A percentile compares a stretch with the other conserved stretches of the same genome.
Evolutionary conservation across 202 grass and related monocot species (phyloP).

Genomic region (Musa balbisiana): DNA sequence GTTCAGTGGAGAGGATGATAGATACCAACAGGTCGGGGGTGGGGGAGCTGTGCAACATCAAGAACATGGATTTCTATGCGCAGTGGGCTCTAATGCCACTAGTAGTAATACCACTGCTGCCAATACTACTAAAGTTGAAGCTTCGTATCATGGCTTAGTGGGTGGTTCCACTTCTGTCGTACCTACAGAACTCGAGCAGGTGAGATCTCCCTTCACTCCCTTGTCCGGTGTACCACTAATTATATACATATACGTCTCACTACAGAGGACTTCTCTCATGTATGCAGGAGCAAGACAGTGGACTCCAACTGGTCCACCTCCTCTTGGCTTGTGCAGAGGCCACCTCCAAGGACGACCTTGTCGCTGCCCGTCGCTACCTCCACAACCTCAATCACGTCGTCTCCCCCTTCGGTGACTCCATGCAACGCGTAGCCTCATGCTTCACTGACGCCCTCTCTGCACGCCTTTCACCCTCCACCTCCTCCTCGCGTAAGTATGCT

Average conservation of each 20-base stretch:
- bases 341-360: slow-evolving; percentile 53
- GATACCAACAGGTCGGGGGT: background rate
- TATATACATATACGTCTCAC: no score
- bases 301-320: slow-evolving; percentile 57
- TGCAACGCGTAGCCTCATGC: slow-evolving; percentile 66
- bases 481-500: background rate
- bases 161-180: background rate
- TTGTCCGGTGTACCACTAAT: no score
- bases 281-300: slow-evolving; percentile 57
- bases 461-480: slow-evolving; percentile 21
- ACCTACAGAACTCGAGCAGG: background rate
- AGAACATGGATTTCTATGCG: background rate
- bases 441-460: slow-evolving; percentile 55
- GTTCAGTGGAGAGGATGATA: slow-evolving; percentile 1
- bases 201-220: background rate
- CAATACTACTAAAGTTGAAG: background rate
- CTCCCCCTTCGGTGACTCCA: slow-evolving; percentile 59
- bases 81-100: background rate
- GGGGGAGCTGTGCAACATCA: background rate
- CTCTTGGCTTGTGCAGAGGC: slow-evolving; percentile 52
- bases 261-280: no score
- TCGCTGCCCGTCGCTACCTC: slow-evolving; percentile 38
- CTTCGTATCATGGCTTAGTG: background rate
- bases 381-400: slow-evolving; percentile 44
- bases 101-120: background rate